Percentiles rank a stretch among this genome's conserved stretches.
Conservation (phyloP, 768 basidiomycete genomes). For the Termitomyces sp. region DNA sequence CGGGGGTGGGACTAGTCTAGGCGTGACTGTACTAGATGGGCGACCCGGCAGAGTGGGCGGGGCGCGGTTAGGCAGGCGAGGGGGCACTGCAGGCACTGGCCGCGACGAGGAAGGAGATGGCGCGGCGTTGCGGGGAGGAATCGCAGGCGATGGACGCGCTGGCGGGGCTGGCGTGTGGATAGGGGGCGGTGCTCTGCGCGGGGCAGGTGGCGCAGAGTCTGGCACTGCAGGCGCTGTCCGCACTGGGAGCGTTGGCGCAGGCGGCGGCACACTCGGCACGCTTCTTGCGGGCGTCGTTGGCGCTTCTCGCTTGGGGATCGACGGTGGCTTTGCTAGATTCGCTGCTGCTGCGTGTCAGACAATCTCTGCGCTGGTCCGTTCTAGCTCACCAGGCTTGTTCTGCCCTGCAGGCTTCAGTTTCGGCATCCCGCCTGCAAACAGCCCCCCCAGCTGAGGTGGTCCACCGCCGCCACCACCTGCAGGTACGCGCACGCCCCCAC, state of each 20-base stretch:
- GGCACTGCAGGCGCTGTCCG: constrained; percentile 31
- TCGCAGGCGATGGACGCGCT: constrained; percentile 7
- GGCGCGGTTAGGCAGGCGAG: constrained; percentile 20
- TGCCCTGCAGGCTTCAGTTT: constrained; percentile 81
- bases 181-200: neutral
- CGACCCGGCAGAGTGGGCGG: constrained; percentile 31
- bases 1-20: constrained; percentile 23
- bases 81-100: constrained; percentile 25
- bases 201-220: constrained; percentile 23
- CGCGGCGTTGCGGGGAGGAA: constrained; percentile 24
- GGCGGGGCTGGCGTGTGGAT: constrained; percentile 14
- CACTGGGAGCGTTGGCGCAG: constrained; percentile 33
- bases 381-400: constrained; percentile 44
- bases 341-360: constrained; percentile 45
- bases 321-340: constrained; percentile 61
- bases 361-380: neutral
- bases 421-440: constrained; percentile 92
- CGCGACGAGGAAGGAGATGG: constrained; percentile 18
- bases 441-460: constrained; percentile 75
- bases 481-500: constrained; percentile 38
- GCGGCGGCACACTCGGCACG: constrained; percentile 3
- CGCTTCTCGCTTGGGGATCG: constrained; percentile 48
- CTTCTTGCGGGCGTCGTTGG: constrained; percentile 4
- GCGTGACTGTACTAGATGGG: constrained; percentile 31
- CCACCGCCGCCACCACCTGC: constrained; percentile 27